Base-by-base conservation (phyloP, 2,329 filamentous ascomycete genomes). In the Ascochyta koolunga region DNA sequence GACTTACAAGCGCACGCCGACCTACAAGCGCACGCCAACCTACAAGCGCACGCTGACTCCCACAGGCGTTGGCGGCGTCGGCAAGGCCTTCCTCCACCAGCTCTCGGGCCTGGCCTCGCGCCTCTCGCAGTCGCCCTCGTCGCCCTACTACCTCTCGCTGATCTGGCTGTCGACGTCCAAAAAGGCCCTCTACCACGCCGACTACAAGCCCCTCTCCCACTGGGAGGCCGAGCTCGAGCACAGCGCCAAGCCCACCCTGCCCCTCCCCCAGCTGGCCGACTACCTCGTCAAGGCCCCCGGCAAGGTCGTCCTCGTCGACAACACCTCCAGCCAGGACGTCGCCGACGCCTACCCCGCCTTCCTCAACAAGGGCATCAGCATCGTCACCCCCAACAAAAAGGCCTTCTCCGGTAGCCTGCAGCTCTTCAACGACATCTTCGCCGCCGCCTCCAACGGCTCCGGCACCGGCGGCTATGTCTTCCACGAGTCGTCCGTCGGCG, bases 331-430 rank as follows among this genome's bases (percentile, higher is more conserved):
- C 65, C 89, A 93, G 67, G 87, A 89, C 60, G 83, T 99, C 25
- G 95, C 93, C 42, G 85, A 90, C 57, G 79, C 85, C 25, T 99
- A 99, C 76, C 93, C 95, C 1, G 76, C 83, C 40, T 90, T 96
- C 76, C 80, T 99, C 57, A 83, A 85, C 68, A 85, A 86, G 60
- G 93, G 93, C 11, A 88, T 99, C 75, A 93, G 87, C 76, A 86
- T 99, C 66, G 91, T 98, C 24, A 99, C 95, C 0, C 93, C 95
- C 37, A 99, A 98, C 83, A 99, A 99, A 82, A 99, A 99, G 79
- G 93, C 90, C 13, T 99, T 99, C 78, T 96, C 91, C 0, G 87
- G 89, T 53, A 86, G 85, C 39, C 87, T 90, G 68, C 81, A 86
- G 65, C 80, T 96, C 50, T 99, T 93, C 93, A 84, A 90, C 69